Evolutionary conservation across 306 rosid species (phyloP).

Genomic region (Cajanus cajan): DNA sequence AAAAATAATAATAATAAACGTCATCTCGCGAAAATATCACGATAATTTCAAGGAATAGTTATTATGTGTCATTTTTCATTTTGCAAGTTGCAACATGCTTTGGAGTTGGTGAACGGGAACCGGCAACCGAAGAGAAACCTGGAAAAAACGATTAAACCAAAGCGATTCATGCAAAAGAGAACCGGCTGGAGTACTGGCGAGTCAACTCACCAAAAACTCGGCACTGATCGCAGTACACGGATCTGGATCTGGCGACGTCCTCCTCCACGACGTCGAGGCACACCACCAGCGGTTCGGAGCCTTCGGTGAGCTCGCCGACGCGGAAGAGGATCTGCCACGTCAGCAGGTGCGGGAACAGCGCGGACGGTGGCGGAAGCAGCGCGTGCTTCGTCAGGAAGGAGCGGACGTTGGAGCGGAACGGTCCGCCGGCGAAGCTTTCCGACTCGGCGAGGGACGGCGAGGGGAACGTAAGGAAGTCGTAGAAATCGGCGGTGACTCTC

Average conservation of each 20-base stretch:
- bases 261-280: slow-evolving; percentile 85
- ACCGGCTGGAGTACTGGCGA: slow-evolving; percentile 33
- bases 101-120: slow-evolving; percentile 1
- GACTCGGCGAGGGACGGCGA: slow-evolving; percentile 27
- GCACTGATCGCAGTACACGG: slow-evolving; percentile 89
- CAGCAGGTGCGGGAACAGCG: slow-evolving; percentile 73
- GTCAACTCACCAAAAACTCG: slow-evolving; percentile 95
- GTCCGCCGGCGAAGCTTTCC: slow-evolving; percentile 40
- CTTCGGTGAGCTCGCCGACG: slow-evolving; percentile 54
- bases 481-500: slow-evolving; percentile 78
- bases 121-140: slow-evolving; percentile 39
- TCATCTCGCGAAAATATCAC: slow-evolving; percentile 20
- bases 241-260: slow-evolving; percentile 91
- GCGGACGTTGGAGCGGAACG: slow-evolving; percentile 62
- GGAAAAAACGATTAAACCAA: slow-evolving; percentile 41
- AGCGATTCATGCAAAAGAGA: slow-evolving; percentile 26
- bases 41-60: slow-evolving; percentile 1
- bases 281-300: slow-evolving; percentile 49
- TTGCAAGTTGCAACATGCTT: neutral
- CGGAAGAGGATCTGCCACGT: slow-evolving; percentile 91
- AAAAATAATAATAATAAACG: neutral
- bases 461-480: slow-evolving; percentile 74
- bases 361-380: slow-evolving; percentile 79
- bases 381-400: slow-evolving; percentile 71
- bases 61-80: neutral